Evolutionary conservation across 2,329 filamentous ascomycete species (phyloP).

Genomic region (Simplicillium aogashimaense): DNA sequence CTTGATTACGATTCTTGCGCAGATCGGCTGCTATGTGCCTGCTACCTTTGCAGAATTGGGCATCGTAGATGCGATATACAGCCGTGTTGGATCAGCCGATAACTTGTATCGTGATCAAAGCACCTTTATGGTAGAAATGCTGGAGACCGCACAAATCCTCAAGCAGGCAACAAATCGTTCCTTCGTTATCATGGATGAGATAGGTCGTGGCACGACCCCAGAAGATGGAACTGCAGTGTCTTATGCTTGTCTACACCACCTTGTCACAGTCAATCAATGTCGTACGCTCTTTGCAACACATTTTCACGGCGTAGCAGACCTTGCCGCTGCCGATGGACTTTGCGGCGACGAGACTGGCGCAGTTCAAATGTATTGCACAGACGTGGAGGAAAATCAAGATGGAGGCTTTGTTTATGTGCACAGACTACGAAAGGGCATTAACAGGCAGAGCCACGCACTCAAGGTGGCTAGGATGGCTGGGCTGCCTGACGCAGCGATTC

Average conservation of each 20-base stretch:
- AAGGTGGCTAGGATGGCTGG: conserved; percentile 90
- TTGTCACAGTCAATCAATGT: conserved; percentile 68
- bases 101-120: conserved; percentile 92
- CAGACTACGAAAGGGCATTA: conserved; percentile 70
- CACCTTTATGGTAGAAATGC: conserved; percentile 99
- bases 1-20: conserved; percentile 84
- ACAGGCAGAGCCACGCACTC: conserved; percentile 78
- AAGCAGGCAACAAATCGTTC: conserved; percentile 72
- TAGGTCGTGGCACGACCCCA: conserved; percentile 87
- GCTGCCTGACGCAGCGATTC: conserved; percentile 62
- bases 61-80: conserved; percentile 93
- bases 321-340: conserved; percentile 48
- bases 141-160: conserved; percentile 87
- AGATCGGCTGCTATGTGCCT: conserved; percentile 87
- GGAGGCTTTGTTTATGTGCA: conserved; percentile 81
- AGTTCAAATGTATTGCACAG: conserved; percentile 77
- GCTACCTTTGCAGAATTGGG: conserved; percentile 79
- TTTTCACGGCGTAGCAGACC: conserved; percentile 76
- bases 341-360: conserved; percentile 20
- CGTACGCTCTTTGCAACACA: conserved; percentile 89
- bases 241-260: conserved; percentile 77
- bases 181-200: conserved; percentile 98
- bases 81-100: conserved; percentile 85
- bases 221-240: conserved; percentile 86
- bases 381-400: conserved; percentile 64